A percentile compares a stretch with the other conserved stretches of the same genome.
Evolutionary conservation across 1,284 basidiomycete genomes (phyloP).

Genomic region (Schizophyllum amplum): DNA sequence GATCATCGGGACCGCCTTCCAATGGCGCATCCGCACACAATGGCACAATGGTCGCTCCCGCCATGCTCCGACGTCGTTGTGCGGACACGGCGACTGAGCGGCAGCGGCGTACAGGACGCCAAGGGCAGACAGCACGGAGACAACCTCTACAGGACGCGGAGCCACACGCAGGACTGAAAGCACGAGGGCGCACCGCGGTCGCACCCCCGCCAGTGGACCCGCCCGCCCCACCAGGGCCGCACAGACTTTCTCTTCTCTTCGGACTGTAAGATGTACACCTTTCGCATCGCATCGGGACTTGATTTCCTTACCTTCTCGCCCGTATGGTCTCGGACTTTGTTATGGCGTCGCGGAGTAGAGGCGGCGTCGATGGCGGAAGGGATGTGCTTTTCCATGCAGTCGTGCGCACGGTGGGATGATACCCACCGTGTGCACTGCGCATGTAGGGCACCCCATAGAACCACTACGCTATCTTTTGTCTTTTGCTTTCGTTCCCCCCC

Average conservation of each 20-base stretch:
- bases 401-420: no score
- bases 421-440: no score
- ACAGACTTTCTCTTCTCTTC: background rate
- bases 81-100: no score
- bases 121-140: no score
- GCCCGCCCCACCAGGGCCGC: background rate
- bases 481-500: background rate
- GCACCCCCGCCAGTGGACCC: background rate
- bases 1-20: no score
- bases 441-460: background rate
- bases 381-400: no score
- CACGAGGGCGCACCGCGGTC: no score
- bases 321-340: no score
- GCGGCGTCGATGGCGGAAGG: background rate
- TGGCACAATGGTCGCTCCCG: no score
- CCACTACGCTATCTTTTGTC: background rate
- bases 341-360: background rate
- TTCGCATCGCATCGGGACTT: background rate
- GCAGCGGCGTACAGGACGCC: no score
- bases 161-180: background rate
- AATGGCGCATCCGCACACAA: no score
- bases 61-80: no score
- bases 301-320: background rate
- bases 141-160: background rate
- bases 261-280: background rate